Percentiles rank a stretch among this genome's conserved stretches.
Evolutionary conservation across 352 stramenopile genomes (phyloP).

Genomic region (Phytophthora vignae): DNA sequence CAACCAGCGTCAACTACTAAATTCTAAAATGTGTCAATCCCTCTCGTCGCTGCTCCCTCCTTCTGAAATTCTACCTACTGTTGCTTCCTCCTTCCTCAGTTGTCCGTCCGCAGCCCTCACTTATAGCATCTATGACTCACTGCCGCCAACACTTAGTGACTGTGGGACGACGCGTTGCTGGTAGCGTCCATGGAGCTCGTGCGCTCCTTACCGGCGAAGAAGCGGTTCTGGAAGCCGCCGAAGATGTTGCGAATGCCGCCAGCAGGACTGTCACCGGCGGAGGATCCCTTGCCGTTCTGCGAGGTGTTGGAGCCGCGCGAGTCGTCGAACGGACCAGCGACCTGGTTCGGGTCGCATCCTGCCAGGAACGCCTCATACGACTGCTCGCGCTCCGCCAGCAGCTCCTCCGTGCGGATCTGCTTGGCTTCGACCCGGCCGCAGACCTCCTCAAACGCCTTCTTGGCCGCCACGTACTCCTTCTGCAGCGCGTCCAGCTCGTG

Average conservation of each 20-base stretch:
- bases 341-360: slow-evolving; percentile 54
- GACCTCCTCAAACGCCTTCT: slow-evolving; percentile 85
- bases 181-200: slow-evolving; percentile 63
- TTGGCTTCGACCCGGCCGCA: slow-evolving; percentile 68
- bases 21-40: slow-evolving; percentile 43
- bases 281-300: slow-evolving; percentile 46
- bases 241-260: slow-evolving; percentile 70
- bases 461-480: slow-evolving; percentile 81
- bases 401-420: slow-evolving; percentile 78
- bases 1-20: slow-evolving; percentile 35
- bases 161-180: slow-evolving; percentile 42
- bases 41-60: slow-evolving; percentile 15
- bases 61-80: slow-evolving; percentile 30
- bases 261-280: slow-evolving; percentile 51
- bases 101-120: background rate
- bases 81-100: slow-evolving; percentile 12
- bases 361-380: slow-evolving; percentile 84
- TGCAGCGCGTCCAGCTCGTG: slow-evolving; percentile 79
- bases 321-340: slow-evolving; percentile 25
- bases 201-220: slow-evolving; percentile 74
- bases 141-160: slow-evolving; percentile 30
- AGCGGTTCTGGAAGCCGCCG: slow-evolving; percentile 71
- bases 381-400: slow-evolving; percentile 69
- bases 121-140: slow-evolving; percentile 29
- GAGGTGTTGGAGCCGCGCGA: slow-evolving; percentile 40